phyloP scores from a whole-genome alignment of 2,329 filamentous ascomycete species.

The Exophiala bonariae region DNA sequence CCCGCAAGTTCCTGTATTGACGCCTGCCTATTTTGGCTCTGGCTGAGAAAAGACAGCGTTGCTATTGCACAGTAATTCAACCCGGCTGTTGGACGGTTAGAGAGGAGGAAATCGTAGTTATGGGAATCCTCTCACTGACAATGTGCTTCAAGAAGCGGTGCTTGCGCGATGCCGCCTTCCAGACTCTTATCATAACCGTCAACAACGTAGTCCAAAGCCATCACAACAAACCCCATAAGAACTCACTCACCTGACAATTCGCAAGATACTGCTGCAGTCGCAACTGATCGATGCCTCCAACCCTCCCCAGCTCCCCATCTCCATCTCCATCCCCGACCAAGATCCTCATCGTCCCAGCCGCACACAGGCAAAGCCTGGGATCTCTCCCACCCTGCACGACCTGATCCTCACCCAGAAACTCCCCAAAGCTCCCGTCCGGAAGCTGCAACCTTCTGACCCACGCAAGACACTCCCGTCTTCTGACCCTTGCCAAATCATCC shows the following conservation, averaged over 20 bases:
- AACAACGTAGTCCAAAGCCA: too few species aligned
- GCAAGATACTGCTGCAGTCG: conserved; percentile 70
- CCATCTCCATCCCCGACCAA: conserved; percentile 59
- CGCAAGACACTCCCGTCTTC: conserved; percentile 63
- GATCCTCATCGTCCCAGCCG: conserved; percentile 78
- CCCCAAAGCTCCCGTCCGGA: conserved; percentile 85
- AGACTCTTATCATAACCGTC: conserved; percentile 61
- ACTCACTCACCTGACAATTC: conserved; percentile 54
- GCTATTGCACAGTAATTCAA: conserved; percentile 87
- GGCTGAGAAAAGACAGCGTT: conserved; percentile 43
- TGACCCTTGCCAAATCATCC: conserved; percentile 65
- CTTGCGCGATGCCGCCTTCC: conserved; percentile 81
- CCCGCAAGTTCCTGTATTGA: conserved; percentile 37
- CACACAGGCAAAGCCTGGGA: conserved; percentile 85
- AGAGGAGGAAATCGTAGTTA: not conserved
- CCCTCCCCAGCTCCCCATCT: conserved; percentile 54
- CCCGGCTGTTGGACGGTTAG: conserved; percentile 59
- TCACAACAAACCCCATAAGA: not conserved
- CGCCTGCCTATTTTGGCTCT: conserved; percentile 6
- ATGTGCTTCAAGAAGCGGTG: conserved; percentile 77
- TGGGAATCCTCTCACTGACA: conserved; percentile 49
- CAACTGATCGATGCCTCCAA: conserved; percentile 74
- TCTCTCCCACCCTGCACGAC: conserved; percentile 63
- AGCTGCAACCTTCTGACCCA: conserved; percentile 81
- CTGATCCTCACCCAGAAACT: conserved; percentile 65